Evolutionary conservation across 371 early-diverging fungal genomes (phyloP).

Genomic region (Apophysomyces ossiformis): DNA sequence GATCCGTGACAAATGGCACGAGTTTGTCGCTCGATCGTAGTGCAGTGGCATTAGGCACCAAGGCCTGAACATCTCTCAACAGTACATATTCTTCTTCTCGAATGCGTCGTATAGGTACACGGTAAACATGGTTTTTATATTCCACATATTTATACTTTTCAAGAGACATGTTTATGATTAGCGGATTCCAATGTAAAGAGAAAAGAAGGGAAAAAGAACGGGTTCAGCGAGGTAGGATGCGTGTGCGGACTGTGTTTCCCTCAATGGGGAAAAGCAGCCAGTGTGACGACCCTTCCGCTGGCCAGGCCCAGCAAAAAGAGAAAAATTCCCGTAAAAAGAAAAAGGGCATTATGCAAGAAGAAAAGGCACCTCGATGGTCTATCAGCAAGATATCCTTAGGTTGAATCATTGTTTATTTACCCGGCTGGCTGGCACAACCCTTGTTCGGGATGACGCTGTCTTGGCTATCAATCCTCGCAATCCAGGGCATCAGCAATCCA

Average conservation of each 20-base stretch:
- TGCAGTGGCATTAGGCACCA: slow-evolving; percentile 47
- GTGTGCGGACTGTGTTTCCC: no score
- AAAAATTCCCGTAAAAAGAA: background rate
- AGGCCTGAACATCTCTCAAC: slow-evolving; percentile 39
- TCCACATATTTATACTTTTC: slow-evolving; percentile 32
- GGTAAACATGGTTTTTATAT: slow-evolving; percentile 35
- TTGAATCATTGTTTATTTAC: slow-evolving; percentile 17
- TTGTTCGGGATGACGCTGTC: slow-evolving; percentile 15
- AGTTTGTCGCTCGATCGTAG: slow-evolving; percentile 39
- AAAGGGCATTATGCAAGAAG: background rate
- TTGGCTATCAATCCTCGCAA: slow-evolving; percentile 18
- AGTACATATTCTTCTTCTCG: slow-evolving; percentile 35
- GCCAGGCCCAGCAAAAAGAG: no score
- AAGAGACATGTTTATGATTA: background rate
- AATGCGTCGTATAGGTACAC: slow-evolving; percentile 43
- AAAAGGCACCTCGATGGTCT: background rate
- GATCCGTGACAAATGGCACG: slow-evolving; percentile 43
- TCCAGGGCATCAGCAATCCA: slow-evolving; percentile 20
- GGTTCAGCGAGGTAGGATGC: no score
- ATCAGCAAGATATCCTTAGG: slow-evolving; percentile 1
- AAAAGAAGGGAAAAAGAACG: no score
- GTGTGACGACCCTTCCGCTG: no score
- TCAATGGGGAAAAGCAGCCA: no score
- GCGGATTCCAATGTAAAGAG: no score
- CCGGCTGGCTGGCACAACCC: slow-evolving; percentile 15